These are phyloP conservation scores for Ustilago bromivora DNA, from an alignment of 1,284 basidiomycete species.

Conservation along the genomic window DNA sequence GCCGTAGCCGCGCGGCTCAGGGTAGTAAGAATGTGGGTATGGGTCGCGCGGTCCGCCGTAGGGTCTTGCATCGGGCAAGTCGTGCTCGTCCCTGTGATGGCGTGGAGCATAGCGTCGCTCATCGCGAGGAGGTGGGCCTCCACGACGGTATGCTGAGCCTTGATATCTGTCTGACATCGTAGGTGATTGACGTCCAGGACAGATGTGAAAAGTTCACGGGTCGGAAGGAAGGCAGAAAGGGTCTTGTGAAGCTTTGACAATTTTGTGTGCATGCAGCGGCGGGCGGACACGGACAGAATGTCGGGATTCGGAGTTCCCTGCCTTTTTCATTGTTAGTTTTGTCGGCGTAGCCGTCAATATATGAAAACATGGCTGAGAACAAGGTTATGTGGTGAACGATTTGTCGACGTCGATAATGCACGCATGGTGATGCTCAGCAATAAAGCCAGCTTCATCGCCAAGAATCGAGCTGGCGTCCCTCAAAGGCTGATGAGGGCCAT, in stretches of 20 bases:
- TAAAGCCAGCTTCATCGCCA: not conserved
- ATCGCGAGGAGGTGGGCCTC: constrained; percentile 19
- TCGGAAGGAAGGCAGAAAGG: not conserved
- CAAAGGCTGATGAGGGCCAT: not conserved
- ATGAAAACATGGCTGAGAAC: not conserved
- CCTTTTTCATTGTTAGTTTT: not conserved
- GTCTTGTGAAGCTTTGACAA: constrained; percentile 1
- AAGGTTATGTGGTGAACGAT: not conserved
- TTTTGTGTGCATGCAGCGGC: not conserved
- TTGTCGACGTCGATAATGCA: not conserved
- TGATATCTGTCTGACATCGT: constrained; percentile 41
- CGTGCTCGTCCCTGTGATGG: constrained; percentile 22
- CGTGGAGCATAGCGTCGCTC: constrained; percentile 27
- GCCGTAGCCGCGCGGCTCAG: constrained; percentile 19
- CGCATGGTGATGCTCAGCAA: not conserved
- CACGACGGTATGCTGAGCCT: constrained; percentile 28
- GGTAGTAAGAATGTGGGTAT: constrained; percentile 30
- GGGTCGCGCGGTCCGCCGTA: constrained; percentile 22
- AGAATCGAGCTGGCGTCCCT: not conserved
- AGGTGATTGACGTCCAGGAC: not conserved
- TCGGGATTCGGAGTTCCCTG: constrained; percentile 17
- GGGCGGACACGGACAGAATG: not conserved
- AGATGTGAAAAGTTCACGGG: not conserved
- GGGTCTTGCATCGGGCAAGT: constrained; percentile 10
- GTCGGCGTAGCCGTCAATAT: not conserved